A percentile compares a stretch with the other conserved stretches of the same genome.
Evolutionary conservation across 345 rosid genomes (phyloP).

Genomic region (Leavenworthia alabamica): DNA sequence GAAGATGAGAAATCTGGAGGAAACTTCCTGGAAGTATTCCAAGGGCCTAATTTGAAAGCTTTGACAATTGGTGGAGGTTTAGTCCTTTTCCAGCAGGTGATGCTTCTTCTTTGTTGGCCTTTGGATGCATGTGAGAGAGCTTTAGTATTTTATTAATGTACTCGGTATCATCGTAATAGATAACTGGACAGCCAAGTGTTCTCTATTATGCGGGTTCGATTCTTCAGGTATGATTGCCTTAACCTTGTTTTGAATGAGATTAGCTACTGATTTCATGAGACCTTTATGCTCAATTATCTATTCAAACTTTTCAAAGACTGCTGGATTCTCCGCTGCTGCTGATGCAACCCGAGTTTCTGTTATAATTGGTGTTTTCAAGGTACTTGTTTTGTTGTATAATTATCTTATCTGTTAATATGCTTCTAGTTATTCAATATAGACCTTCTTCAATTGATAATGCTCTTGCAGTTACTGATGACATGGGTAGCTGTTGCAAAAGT

Average conservation of each 20-base stretch:
- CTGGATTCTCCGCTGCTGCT: slow-evolving; percentile 96
- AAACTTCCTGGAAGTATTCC: slow-evolving; percentile 74
- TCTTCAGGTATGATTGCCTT: slow-evolving; percentile 62
- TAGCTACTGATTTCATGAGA: slow-evolving; percentile 1
- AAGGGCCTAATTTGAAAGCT: slow-evolving; percentile 89
- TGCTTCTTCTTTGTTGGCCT: slow-evolving; percentile 10
- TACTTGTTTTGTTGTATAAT: not conserved
- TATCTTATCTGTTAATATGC: not conserved
- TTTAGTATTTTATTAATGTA: not conserved
- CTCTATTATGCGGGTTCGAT: slow-evolving; percentile 91
- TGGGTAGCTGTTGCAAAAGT: slow-evolving; percentile 76
- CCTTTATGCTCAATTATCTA: slow-evolving; percentile 6
- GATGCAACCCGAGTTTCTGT: slow-evolving; percentile 96
- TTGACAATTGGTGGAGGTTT: slow-evolving; percentile 87
- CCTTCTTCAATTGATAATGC: slow-evolving; percentile 14
- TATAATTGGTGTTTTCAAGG: slow-evolving; percentile 86
- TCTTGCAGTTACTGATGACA: slow-evolving; percentile 70
- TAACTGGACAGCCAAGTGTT: slow-evolving; percentile 98
- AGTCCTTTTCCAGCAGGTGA: slow-evolving; percentile 95
- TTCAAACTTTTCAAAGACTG: slow-evolving; percentile 41
- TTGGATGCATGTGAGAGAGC: not conserved
- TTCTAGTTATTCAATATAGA: not conserved
- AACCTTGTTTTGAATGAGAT: slow-evolving; percentile 2
- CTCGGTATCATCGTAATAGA: slow-evolving; percentile 42
- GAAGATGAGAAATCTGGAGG: slow-evolving; percentile 57